Base-by-base conservation (phyloP, 2,329 filamentous ascomycete genomes). In the Cercospora zeae-maydis region DNA sequence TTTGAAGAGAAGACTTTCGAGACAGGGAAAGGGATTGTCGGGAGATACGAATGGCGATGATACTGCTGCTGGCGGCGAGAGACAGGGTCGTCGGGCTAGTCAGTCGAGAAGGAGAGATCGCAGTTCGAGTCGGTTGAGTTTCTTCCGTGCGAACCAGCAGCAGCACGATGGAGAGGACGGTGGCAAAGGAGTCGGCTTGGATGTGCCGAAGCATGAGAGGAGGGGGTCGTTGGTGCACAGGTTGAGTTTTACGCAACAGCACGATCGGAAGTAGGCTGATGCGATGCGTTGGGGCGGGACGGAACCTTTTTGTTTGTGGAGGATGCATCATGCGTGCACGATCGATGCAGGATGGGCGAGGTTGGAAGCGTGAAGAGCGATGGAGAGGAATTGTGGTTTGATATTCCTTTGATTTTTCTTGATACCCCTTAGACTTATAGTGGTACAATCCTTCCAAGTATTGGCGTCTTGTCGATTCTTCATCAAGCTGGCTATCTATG, bases 241-340 rank as follows among this genome's bases (percentile, higher is more conserved):
- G 72, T 81, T 96, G 68, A 95, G 90, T 74, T 80, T 92, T 71
- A 80, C 96, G 2, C 49, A 31, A 6, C 49, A 31, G 49, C n/a
- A n/a, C n/a, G 27, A 33, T 33, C 49, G 31, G 3, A 53, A 21
- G 31, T 53, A 53, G 47, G 3, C 39, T 45, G 39, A 45, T 45
- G 36, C n/a, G 47, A 24, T 52, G 47, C 14, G 7, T 31, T n/a
- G 47, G 21, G 11, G 10, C 24, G 24, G 24, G 6, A 27, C 24
- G 24, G 24, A 6, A 27, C 3, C 6, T 27, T 27, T 6, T 27
- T 27, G 24, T 27, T 27, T 27, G 24, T 27, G 24, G 24, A 27
- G 5, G 42, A 14, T 49, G 21, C 16, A 31, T 21, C 14, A 53
- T 2, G n/a, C 10, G 27, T 53, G 27, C 30, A 34, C 9, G 30